phyloP scores from a whole-genome alignment of 164 flowering plant genomes.

The Magnolia officinalis region DNA sequence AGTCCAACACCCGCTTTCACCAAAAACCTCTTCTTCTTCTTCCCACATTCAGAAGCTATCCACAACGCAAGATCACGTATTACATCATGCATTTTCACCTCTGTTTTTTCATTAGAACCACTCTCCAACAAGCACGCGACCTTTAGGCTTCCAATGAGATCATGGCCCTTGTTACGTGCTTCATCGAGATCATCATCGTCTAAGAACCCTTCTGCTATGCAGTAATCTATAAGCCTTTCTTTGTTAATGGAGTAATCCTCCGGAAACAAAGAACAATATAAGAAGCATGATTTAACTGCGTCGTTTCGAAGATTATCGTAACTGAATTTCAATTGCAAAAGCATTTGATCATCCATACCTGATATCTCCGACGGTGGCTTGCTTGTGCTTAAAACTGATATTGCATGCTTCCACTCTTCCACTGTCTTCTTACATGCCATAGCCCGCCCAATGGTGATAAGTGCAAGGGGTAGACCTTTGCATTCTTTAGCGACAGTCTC shows the following conservation, averaged over 20 bases:
- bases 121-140: constrained; percentile 15
- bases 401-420: constrained; percentile 10
- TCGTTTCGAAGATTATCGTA: constrained; percentile 8
- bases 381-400: not conserved
- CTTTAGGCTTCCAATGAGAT: constrained; percentile 6
- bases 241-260: constrained; percentile 8
- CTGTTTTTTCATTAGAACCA: constrained; percentile 1
- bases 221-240: constrained; percentile 9
- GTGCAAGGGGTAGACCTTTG: constrained; percentile 14
- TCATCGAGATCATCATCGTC: constrained; percentile 6
- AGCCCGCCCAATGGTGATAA: constrained; percentile 6
- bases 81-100: constrained; percentile 17
- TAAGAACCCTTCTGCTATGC: constrained; percentile 14
- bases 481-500: constrained; percentile 2
- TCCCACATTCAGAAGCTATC: constrained; percentile 10
- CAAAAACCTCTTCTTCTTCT: not conserved
- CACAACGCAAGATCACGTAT: constrained; percentile 12
- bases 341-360: constrained; percentile 3
- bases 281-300: constrained; percentile 1
- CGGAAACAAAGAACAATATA: constrained; percentile 13
- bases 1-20: constrained; percentile 6
- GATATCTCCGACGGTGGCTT: not conserved
- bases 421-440: constrained; percentile 4
- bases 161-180: constrained; percentile 11
- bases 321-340: constrained; percentile 10